Conservation (phyloP, 1,284 basidiomycete genomes). For the Cutaneotrichosporon sp. region DNA sequence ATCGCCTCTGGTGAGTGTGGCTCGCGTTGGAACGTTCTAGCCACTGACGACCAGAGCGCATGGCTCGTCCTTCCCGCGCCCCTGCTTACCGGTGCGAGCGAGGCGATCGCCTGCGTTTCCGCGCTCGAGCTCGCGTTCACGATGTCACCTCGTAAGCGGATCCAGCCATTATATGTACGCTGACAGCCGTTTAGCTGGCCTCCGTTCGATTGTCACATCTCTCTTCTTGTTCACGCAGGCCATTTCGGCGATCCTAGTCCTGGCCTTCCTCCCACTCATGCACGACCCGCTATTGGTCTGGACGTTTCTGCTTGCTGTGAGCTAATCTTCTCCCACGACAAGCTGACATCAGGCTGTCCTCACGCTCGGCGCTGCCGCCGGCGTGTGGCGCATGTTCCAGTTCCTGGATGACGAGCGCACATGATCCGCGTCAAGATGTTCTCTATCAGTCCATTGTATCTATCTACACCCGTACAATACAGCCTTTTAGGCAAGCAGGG, state of each 20-base stretch:
- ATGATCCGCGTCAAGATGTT: neutral
- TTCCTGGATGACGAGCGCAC: conserved; percentile 26
- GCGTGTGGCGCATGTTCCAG: conserved; percentile 27
- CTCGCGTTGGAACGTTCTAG: neutral
- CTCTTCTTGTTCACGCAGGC: conserved; percentile 35
- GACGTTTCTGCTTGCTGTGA: conserved; percentile 33
- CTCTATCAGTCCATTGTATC: neutral
- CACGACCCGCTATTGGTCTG: conserved; percentile 34
- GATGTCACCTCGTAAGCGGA: conserved; percentile 32
- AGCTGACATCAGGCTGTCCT: conserved; percentile 26
- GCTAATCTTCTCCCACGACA: neutral
- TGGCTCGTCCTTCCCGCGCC: conserved; percentile 34
- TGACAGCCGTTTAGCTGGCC: conserved; percentile 20
- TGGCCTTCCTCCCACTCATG: conserved; percentile 33
- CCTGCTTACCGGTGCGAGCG: conserved; percentile 31
- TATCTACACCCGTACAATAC: neutral
- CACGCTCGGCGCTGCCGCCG: conserved; percentile 23
- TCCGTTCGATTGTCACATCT: conserved; percentile 34
- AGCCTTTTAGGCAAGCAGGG: neutral
- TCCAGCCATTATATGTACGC: neutral
- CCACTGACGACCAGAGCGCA: conserved; percentile 28
- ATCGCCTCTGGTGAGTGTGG: conserved; percentile 22
- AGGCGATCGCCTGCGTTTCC: conserved; percentile 32
- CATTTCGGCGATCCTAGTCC: conserved; percentile 24
- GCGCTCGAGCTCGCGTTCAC: conserved; percentile 36